Conservation (phyloP, 306 rosid species). For the Hippophae rhamnoides region DNA sequence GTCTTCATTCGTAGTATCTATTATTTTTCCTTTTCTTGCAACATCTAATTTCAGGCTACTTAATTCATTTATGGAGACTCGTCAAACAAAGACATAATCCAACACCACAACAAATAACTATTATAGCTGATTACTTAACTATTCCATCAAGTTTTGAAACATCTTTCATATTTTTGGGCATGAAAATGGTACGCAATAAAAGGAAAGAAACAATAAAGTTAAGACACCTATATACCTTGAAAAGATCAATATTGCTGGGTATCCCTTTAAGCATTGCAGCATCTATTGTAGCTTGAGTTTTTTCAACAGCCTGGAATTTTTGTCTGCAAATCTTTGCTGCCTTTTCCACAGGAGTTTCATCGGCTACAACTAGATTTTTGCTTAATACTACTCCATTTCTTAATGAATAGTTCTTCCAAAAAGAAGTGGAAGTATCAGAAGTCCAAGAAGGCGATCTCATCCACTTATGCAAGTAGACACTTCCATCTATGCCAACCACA, state of each 20-base stretch:
- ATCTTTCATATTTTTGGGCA: neutral
- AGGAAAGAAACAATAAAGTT: constrained; percentile 12
- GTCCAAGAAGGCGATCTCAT: constrained; percentile 80
- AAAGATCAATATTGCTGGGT: constrained; percentile 95
- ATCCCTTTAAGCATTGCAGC: constrained; percentile 89
- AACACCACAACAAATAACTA: too few relatives aligned
- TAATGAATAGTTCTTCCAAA: constrained; percentile 66
- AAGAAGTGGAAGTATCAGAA: constrained; percentile 48
- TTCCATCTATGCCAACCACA: constrained; percentile 81
- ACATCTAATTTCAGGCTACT: too few relatives aligned
- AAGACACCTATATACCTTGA: constrained; percentile 50
- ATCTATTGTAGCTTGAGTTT: constrained; percentile 91
- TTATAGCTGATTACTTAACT: too few relatives aligned
- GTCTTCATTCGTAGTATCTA: too few relatives aligned
- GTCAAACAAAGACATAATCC: too few relatives aligned
- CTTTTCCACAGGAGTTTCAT: constrained; percentile 53
- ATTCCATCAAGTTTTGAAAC: neutral
- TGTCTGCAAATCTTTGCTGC: constrained; percentile 60
- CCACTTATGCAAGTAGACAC: constrained; percentile 83
- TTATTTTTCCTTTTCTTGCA: too few relatives aligned
- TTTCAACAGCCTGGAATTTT: constrained; percentile 52
- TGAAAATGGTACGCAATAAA: neutral
- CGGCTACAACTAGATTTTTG: constrained; percentile 81
- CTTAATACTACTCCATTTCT: constrained; percentile 68
- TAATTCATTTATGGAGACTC: too few relatives aligned